Evolutionary conservation across 2,329 filamentous ascomycete genomes (phyloP).

Genomic region (Celoporthe dispersa): DNA sequence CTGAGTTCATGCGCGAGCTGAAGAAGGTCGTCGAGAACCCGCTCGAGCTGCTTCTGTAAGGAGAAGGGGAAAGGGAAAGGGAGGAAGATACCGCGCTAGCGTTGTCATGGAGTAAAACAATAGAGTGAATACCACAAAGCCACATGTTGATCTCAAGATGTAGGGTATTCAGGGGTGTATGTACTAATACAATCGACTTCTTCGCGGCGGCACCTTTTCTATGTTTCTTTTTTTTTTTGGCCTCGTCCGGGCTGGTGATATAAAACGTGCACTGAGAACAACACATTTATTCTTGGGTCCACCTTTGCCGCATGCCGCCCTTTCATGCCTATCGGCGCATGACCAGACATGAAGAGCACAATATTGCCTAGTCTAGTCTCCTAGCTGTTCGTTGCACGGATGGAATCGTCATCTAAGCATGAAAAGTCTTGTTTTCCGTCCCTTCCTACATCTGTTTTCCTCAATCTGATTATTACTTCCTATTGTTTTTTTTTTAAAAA

Average conservation of each 20-base stretch:
- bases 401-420: no score
- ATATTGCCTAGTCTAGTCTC: no score
- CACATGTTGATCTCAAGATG: constrained; percentile 10
- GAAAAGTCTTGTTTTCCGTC: no score
- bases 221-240: not conserved
- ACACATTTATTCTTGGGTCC: not conserved
- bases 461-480: no score
- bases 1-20: constrained; percentile 94
- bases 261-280: constrained; percentile 2
- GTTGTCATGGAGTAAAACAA: constrained; percentile 36
- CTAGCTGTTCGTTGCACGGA: no score
- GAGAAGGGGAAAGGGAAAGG: constrained; percentile 38
- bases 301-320: not conserved
- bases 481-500: no score
- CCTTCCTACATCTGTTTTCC: no score
- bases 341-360: no score
- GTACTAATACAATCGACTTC: constrained; percentile 30
- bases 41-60: constrained; percentile 87
- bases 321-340: not conserved
- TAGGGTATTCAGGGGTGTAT: constrained; percentile 25
- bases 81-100: constrained; percentile 43
- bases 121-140: constrained; percentile 37
- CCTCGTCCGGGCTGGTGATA: constrained; percentile 2
- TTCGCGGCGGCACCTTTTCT: constrained; percentile 8
- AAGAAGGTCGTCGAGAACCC: constrained; percentile 99